phyloP scores from a whole-genome alignment of 1,284 basidiomycete genomes.

The Rugosomyces carneus region DNA sequence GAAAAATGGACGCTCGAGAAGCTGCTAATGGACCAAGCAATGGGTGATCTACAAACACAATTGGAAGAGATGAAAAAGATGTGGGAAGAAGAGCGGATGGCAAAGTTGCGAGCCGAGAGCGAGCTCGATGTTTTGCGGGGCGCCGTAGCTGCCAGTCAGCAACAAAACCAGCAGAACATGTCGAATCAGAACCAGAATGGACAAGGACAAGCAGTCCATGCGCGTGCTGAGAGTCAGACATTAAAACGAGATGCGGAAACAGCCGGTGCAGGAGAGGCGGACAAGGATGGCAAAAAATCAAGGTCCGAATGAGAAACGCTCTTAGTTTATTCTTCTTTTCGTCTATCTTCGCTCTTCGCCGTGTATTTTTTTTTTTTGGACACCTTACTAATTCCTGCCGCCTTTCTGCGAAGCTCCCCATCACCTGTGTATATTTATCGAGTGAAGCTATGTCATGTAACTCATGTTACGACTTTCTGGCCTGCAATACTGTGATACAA shows the following conservation, averaged over 20 bases:
- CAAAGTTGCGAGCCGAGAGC: constrained; percentile 49
- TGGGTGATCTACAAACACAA: constrained; percentile 78
- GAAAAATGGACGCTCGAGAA: constrained; percentile 96
- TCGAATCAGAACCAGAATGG: background rate
- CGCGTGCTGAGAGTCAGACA: constrained; percentile 19
- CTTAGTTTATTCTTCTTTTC: no score
- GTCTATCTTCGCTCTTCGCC: no score
- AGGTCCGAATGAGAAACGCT: constrained; percentile 31
- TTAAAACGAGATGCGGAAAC: constrained; percentile 16
- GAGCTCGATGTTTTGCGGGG: constrained; percentile 42
- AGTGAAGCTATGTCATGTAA: no score
- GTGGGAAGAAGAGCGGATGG: constrained; percentile 66
- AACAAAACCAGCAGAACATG: background rate
- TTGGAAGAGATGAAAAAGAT: constrained; percentile 68
- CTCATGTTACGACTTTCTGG: background rate
- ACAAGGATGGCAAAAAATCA: constrained; percentile 31
- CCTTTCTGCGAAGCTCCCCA: no score
- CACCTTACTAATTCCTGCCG: background rate
- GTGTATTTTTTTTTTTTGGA: background rate
- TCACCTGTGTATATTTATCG: no score
- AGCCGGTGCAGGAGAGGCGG: constrained; percentile 7
- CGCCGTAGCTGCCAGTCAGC: constrained; percentile 16
- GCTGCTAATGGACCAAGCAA: constrained; percentile 86
- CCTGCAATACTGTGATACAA: no score
- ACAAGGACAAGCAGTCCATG: constrained; percentile 13